Percentiles rank a stretch among this genome's conserved stretches.
Conservation (phyloP, 371 early-diverging fungal species). For the Gilbertella persicaria region DNA sequence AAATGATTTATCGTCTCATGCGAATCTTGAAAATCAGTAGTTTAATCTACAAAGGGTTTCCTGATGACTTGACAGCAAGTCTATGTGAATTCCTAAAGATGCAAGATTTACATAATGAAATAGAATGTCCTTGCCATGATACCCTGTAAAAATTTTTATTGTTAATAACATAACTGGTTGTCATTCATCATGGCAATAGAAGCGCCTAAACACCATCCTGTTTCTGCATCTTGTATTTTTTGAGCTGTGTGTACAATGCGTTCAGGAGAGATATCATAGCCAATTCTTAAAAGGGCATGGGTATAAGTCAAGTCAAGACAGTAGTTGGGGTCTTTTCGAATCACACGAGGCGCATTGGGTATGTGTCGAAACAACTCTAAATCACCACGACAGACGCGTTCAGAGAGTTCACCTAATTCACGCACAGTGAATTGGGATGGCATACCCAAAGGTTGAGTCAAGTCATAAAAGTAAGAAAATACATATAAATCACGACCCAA, state of each 20-base stretch:
- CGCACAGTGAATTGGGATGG: slow-evolving; percentile 63
- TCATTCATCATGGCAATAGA: slow-evolving; percentile 76
- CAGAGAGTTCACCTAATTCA: slow-evolving; percentile 66
- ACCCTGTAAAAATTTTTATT: no score
- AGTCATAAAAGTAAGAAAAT: slow-evolving; percentile 95
- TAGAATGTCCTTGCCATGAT: slow-evolving; percentile 12
- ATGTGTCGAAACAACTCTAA: slow-evolving; percentile 41
- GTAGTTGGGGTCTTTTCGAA: slow-evolving; percentile 63
- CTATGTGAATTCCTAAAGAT: slow-evolving; percentile 31
- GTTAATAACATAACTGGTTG: slow-evolving; percentile 34
- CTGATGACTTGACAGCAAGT: slow-evolving; percentile 31
- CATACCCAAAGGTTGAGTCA: slow-evolving; percentile 71
- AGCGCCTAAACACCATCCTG: slow-evolving; percentile 96
- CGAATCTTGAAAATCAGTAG: slow-evolving; percentile 17
- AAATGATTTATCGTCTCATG: slow-evolving; percentile 32
- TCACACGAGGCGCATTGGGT: slow-evolving; percentile 36
- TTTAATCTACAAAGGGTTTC: slow-evolving; percentile 33
- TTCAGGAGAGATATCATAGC: slow-evolving; percentile 80
- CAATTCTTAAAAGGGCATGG: slow-evolving; percentile 75
- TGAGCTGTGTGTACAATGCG: slow-evolving; percentile 80
- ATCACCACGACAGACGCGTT: slow-evolving; percentile 65
- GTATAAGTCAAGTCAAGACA: slow-evolving; percentile 91
- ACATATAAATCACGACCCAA: slow-evolving; percentile 80
- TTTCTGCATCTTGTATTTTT: slow-evolving; percentile 90
- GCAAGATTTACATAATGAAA: slow-evolving; percentile 20